Base-by-base conservation (phyloP, 768 basidiomycete genomes). In the Tephrocybe rancida region DNA sequence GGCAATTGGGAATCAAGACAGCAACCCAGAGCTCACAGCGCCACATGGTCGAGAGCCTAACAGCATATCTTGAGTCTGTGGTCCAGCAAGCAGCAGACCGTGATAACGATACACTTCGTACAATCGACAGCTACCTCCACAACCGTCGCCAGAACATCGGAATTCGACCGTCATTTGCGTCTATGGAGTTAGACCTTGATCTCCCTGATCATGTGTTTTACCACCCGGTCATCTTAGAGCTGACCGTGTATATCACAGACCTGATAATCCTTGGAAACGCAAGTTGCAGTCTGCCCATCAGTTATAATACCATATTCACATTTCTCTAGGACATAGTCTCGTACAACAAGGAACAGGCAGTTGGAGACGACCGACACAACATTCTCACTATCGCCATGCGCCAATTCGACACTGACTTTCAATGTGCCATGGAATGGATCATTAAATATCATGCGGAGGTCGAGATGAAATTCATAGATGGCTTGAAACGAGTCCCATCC, bases 261-360 rank as follows among this genome's bases (percentile, higher is more conserved):
- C 18, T 73, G 48, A 54, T 71, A 34, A 59, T 65, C 19, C 54
- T 67, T 5, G 52, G 10, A 6, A 72, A 73, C 21, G 71, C 61
- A n/a, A 49, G 62, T 59, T 29, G 16, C 13, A 13, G 25, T 14
- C 30, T 21, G 22, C 45, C 4, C 22, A 34, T 22, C 25, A 18
- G n/a, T n/a, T n/a, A 32, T 3, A 43, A 1, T 26, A 35, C 9
- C 13, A 18, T n/a, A n/a, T 26, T 18, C 26, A 22, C n/a, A 18
- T 45, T 16, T 18, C 24, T n/a, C 3, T 38, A 62, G 74, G 75
- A 76, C 39, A 50, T 75, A 11, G 64, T 54, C 37, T 75, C 73
- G 0, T 73, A 69, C 56, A 72, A 68, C 48, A 56, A 62, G 22
- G 73, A 75, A 52, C 67, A 70, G 52, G 67, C 67, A 10, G 51